Base-by-base conservation (phyloP, 2,329 filamentous ascomycete species). In the Fusarium incarnatum region DNA sequence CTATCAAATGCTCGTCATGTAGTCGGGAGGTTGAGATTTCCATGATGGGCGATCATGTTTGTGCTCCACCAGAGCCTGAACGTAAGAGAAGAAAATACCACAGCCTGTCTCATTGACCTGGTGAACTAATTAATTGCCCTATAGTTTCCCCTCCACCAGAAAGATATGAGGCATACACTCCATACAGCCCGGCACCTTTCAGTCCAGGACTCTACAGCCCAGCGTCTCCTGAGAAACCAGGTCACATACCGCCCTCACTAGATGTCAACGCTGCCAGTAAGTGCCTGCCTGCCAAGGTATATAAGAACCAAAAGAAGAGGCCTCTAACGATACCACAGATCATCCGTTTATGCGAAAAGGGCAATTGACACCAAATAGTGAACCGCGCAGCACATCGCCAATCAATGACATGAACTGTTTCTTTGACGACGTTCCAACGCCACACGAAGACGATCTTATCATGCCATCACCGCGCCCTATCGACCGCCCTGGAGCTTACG, bases 1-100 rank as follows among this genome's bases (percentile, higher is more conserved):
- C 90, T 25, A 92, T 97, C 81, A 97, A 95, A 85, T 97, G 94
- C 81, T 97, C 94, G 56, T 89, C 86, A 82, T 97, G 94, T 78
- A 88, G 89, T 42, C 80, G 83, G 42, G 88, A 94, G 75, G 92
- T 97, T 64, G 91, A 94, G 77, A 96, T 97, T 73, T 91, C 92
- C 42, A 84, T 90, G 79, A 92, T 97, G 91, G 93, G 93, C 67
- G 93, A 97, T 67, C 94, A 97, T 83, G 79, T 93, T 66, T 97
- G 94, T 79, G 79, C 79, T 62, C 77, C 81, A 64, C 77, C 83
- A 80, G 81, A 83, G 80, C 81, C 82, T 75, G 85, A 86, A 75
- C 78, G 87, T 84, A 79, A 71, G 78, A 75, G 77, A 74, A 34
- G 15, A 46, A 56, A 40, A 41, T 20, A 23, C 54, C 54, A 49